Base-by-base conservation (phyloP, 352 stramenopile genomes). In the Globisporangium recalcitrans region DNA sequence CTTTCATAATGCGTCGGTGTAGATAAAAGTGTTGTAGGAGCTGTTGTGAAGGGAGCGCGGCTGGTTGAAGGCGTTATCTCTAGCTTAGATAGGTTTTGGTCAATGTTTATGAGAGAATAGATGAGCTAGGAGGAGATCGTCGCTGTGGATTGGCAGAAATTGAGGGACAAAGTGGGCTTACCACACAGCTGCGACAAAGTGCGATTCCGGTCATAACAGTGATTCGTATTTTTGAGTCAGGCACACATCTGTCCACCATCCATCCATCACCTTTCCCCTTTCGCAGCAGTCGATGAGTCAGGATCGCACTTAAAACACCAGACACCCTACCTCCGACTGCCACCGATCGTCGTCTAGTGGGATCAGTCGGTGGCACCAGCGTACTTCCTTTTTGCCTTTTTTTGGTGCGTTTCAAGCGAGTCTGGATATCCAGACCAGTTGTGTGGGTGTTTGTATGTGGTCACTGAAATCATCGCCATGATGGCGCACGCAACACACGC, bases 391-490 rank as follows among this genome's bases (percentile, higher is more conserved):
- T 19, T 34, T n/a, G n/a, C n/a, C 47, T 36, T 55, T 48, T 49
- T 59, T 59, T n/a, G 24, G 32, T 59, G 24, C 40, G 34, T 21
- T 59, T 49, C 13, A 40, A 40, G 34, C 22, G 4, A 4, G 52
- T 58, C 29, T 48, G 52, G 19, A 46, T 26, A 48, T 59, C 21
- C 53, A 52, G 47, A 13, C 40, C 13, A 13, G 3, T 59, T 59
- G 53, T 59, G 49, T 59, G 53, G 22, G 34, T 10, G 34, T 59
- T 59, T 59, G 53, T 59, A 59, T 59, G 34, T 1, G 29, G 22
- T 57, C 19, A 49, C 53, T 59, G 53, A 44, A 44, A 59, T 59
- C 53, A 49, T 40, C 22, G 47, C 22, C 46, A 32, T 22, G 19
- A 9, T 52, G 22, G 27, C 44, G 44, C 22, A 52, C 47, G 22